Evolutionary conservation across 768 basidiomycete species (phyloP), one percentile per base, ranked within the genome.

Genomic region (Psilocybe subaeruginosa): DNA sequence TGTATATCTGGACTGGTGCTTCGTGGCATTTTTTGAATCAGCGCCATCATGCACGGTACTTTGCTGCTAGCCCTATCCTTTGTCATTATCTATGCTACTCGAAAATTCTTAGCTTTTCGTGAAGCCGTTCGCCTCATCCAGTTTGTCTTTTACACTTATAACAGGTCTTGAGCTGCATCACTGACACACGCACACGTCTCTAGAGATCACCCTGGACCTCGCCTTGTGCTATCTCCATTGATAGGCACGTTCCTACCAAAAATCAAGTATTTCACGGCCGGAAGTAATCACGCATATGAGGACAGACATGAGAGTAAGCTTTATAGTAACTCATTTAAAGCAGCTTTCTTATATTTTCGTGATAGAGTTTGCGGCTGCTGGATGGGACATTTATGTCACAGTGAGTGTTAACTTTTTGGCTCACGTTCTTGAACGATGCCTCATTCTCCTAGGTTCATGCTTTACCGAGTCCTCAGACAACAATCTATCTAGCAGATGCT

Each of bases 401-500:
- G 77, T 79, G 49, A 60, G 72, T 52, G 23, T 23, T 23, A 23
- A 23, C 23, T 23, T 23, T 19, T 23, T 23, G 23, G 23, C 23
- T 23, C 23, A 23, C 23, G 23, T 23, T 23, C 23, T 23, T 23
- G 23, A 23, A 23, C 23, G 23, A 23, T 23, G 23, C 23, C 23
- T 23, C 23, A 23, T 23, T 23, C 23, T 17, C 11, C 37, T 47
- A 76, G 73, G 66, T 73, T n/a, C 69, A 62, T 29, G 61, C 67
- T 33, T 69, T 67, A 54, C 75, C 75, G 0, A 60, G 52, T 3
- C 27, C 68, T 9, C 46, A 57, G 12, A 63, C 69, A 1, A 59
- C 66, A 2, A 62, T 78, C 8, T 35, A 66, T 16, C 43, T 81
- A 8, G 78, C 79, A 14, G 79, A 81, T 64, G 74, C 76, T 14